Evolutionary conservation across 139 green algal species (phyloP), one percentile per base, ranked within the genome.

Genomic region (Chlorella vulgaris): DNA sequence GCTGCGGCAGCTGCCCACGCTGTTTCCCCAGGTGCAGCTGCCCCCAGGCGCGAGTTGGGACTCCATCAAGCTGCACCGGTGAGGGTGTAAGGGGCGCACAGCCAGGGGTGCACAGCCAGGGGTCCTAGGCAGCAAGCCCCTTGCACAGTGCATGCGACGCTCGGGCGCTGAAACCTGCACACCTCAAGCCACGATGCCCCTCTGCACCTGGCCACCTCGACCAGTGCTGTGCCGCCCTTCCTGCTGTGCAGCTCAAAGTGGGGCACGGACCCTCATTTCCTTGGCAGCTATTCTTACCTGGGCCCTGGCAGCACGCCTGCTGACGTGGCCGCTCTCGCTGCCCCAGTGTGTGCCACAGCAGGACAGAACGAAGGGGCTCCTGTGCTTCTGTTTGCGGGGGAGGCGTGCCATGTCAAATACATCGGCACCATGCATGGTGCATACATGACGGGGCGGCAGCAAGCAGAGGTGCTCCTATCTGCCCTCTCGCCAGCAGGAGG

Each of bases 241-340:
- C 36, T 53, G 36, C 2, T 22, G 29, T 38, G 39, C 74, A 67
- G 77, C 4, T 82, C 89, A 0, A 53, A 66, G n/a, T 93, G 89
- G 89, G 85, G 68, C 6, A 35, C 7, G 21, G 86, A 93, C 68
- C 80, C 83, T 24, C 88, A 85, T 58, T 82, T 75, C 70, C 35
- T 65, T 2, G 89, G 89, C 67, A 82, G 53, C 60, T 92, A 92
- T 77, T 78, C 36, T 10, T 92, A 91, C 78, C 62, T 87, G 4
- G 33, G 66, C 0, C 60, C 63, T 0, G 65, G 38, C 5, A 47
- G 67, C 31, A 76, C 74, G 3, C 70, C 33, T 7, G 81, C 51
- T 2, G 77, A 89, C 5, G 75, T 79, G 36, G 76, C 81, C 22
- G 38, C 36, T 2, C 43, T 92, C 1, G 73, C 73, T 19, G 79